Conservation (phyloP, 2,329 filamentous ascomycete species). For the Cadophora sp. region DNA sequence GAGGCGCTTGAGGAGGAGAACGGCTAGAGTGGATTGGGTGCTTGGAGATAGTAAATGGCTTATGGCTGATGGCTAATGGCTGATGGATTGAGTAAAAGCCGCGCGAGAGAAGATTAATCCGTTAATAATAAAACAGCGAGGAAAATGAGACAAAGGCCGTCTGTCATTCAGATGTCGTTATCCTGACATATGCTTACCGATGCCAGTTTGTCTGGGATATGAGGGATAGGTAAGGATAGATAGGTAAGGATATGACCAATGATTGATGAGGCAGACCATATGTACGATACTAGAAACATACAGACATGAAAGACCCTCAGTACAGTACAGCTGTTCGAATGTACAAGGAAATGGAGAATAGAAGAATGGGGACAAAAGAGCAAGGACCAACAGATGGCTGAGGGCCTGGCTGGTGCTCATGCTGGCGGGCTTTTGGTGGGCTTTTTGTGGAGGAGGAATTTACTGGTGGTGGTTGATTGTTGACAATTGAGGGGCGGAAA, state of each 20-base stretch:
- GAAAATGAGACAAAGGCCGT: neutral
- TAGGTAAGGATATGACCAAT: neutral
- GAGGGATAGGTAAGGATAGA: neutral
- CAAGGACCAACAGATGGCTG: constrained; percentile 5
- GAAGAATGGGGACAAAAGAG: neutral
- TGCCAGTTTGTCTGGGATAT: neutral
- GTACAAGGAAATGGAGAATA: neutral
- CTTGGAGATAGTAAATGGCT: neutral
- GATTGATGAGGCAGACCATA: neutral
- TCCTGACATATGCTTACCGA: neutral
- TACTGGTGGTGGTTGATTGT: neutral
- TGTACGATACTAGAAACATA: neutral
- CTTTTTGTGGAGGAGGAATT: neutral
- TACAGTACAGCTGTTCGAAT: neutral
- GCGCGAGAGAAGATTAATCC: constrained; percentile 6
- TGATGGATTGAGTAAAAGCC: constrained; percentile 11
- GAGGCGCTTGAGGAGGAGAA: neutral
- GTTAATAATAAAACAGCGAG: neutral
- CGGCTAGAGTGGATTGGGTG: constrained; percentile 7
- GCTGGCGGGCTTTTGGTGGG: neutral
- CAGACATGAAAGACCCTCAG: neutral
- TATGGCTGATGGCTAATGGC: neutral
- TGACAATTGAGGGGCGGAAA: neutral
- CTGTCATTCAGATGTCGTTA: neutral
- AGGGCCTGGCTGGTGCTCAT: constrained; percentile 2